These are phyloP conservation scores for Entomortierella beljakovae DNA, from an alignment of 192 early-diverging fungal species.

Conservation along the genomic window DNA sequence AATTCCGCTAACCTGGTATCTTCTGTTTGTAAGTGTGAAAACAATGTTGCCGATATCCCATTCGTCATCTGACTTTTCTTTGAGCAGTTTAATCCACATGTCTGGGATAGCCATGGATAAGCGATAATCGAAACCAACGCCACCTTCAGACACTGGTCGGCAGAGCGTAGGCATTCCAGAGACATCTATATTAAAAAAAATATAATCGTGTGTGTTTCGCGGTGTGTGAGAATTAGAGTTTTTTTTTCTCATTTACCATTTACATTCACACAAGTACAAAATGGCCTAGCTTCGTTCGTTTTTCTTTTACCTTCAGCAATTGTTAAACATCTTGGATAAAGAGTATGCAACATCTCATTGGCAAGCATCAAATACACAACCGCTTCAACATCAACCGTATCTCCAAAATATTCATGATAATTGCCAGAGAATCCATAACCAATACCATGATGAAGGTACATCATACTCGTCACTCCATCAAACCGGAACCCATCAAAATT, in stretches of 20 bases:
- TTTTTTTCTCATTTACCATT: too few relatives aligned
- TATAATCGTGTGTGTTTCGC: too few relatives aligned
- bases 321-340: constrained; percentile 85
- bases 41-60: constrained; percentile 92
- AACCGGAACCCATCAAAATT: constrained; percentile 98
- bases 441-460: constrained; percentile 96
- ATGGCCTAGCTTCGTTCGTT: too few relatives aligned
- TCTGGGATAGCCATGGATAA: constrained; percentile 97
- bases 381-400: constrained; percentile 85
- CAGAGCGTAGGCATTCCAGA: constrained; percentile 98
- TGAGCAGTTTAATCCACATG: constrained; percentile 99
- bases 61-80: constrained; percentile 91
- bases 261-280: too few relatives aligned
- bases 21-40: constrained; percentile 90
- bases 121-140: constrained; percentile 97
- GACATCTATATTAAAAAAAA: constrained; percentile 72
- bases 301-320: constrained; percentile 88
- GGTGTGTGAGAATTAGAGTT: too few relatives aligned
- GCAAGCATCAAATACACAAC: constrained; percentile 90
- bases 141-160: constrained; percentile 86
- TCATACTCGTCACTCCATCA: constrained; percentile 97
- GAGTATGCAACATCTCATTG: constrained; percentile 72
- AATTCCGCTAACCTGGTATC: constrained; percentile 85
- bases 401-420: constrained; percentile 96
- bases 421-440: constrained; percentile 92